Conservation (phyloP, 768 basidiomycete genomes). For the Tylopilus intermedius region DNA sequence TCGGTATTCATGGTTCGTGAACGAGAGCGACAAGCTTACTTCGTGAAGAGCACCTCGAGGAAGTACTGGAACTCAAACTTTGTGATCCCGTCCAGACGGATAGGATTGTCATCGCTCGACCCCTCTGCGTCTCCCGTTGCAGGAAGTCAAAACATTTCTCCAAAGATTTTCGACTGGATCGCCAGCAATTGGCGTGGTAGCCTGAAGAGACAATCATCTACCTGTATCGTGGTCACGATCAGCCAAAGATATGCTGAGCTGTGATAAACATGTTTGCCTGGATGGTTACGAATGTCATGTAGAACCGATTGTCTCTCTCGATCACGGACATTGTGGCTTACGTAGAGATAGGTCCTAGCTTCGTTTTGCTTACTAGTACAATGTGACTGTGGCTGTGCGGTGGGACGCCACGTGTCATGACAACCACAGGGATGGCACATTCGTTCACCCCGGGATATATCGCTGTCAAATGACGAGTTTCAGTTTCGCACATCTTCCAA, state of each 20-base stretch:
- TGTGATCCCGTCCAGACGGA: constrained; percentile 20
- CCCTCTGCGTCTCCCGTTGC: constrained; percentile 13
- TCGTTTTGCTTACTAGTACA: too few species aligned
- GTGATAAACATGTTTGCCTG: neutral
- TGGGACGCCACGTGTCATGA: constrained; percentile 12
- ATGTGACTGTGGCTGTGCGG: constrained; percentile 15
- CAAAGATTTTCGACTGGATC: constrained; percentile 22
- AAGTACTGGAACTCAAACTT: constrained; percentile 24
- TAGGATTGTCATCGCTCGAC: constrained; percentile 15
- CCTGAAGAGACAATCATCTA: constrained; percentile 25
- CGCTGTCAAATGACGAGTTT: constrained; percentile 12
- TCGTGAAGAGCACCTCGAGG: constrained; percentile 18
- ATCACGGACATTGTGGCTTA: too few species aligned
- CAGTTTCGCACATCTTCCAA: neutral
- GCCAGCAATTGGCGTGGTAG: constrained; percentile 23
- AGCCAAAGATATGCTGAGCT: neutral
- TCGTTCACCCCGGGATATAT: neutral
- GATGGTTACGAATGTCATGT: constrained; percentile 9
- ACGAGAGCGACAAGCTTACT: constrained; percentile 3
- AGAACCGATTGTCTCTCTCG: too few species aligned
- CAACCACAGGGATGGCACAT: neutral
- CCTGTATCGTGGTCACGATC: constrained; percentile 9
- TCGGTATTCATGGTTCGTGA: too few species aligned
- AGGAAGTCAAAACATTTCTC: constrained; percentile 25
- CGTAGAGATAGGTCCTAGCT: neutral